These are phyloP conservation scores for Scheffersomyces insectosa DNA, from an alignment of 1,139 yeast species.

Conservation along the genomic window DNA sequence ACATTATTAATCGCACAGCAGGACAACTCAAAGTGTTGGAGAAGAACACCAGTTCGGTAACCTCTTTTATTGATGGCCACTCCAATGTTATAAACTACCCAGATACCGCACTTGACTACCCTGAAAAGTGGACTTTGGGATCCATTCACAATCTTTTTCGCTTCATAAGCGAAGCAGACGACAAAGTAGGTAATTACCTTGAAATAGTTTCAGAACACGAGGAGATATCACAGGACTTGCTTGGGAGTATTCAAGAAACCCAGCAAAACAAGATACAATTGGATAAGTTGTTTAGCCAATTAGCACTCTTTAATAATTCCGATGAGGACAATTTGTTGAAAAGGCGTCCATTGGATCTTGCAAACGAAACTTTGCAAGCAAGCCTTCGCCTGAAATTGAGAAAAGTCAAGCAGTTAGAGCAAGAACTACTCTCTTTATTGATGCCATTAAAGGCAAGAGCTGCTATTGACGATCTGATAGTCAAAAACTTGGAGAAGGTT, in stretches of 20 bases:
- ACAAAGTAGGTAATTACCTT: conserved; percentile 3
- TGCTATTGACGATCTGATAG: conserved; percentile 8
- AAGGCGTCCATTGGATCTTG: conserved; percentile 18
- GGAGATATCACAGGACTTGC: conserved; percentile 2
- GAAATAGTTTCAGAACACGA: conserved; percentile 1
- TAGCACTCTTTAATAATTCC: conserved; percentile 11
- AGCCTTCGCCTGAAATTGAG: conserved; percentile 8
- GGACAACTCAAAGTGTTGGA: conserved; percentile 11
- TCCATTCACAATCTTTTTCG: conserved; percentile 7
- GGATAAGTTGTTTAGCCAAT: conserved; percentile 14
- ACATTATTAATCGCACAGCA: conserved; percentile 6
- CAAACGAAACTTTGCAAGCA: conserved; percentile 13
- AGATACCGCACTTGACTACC: conserved; percentile 6
- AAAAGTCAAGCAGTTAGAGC: conserved; percentile 11
- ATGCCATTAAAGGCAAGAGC: conserved; percentile 19
- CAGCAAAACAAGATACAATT: conserved; percentile 11
- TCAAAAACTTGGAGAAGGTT: conserved; percentile 16
- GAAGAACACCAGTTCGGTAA: conserved; percentile 8
- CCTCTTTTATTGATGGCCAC: conserved; percentile 6
- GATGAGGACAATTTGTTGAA: conserved; percentile 10
- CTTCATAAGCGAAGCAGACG: conserved; percentile 3
- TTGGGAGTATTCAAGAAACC: conserved; percentile 8
- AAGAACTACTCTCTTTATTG: conserved; percentile 14
- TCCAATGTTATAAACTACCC: conserved; percentile 4
- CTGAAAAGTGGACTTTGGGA: conserved; percentile 12